Evolutionary conservation across 495 filamentous ascomycete genomes (phyloP), one percentile per base, ranked within the genome.

Genomic region (Niebla homalea): DNA sequence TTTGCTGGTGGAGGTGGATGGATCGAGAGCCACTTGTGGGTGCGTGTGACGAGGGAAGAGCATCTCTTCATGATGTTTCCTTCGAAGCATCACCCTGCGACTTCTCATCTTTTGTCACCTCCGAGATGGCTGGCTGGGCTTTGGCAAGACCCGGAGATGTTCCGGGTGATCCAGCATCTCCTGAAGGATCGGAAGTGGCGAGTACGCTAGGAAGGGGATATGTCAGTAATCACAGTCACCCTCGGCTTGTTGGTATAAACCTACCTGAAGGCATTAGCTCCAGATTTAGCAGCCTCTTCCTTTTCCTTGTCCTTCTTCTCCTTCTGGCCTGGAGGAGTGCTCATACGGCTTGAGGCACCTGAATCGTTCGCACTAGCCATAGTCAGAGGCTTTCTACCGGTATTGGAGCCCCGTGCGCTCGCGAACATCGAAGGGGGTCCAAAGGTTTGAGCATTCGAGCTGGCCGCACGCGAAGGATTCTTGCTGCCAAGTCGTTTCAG

Each of bases 191-290:
- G 51, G 80, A 64, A 52, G 56, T 60, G 56, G 75, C 78, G 40
- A 83, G 71, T 55, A 78, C 76, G 66, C 79, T 83, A 49, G 8
- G 43, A 48, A 10, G 11, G 25, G 26, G 11, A 48, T 22, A 53
- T 45, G 29, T 45, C 5, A 53, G 66, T 64, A 66, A 58, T 43
- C 53, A 29, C 7, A 48, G n/a, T 49, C n/a, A n/a, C n/a, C 38
- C 4, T 45, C 4, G 45, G 19, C 26, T 36, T 44, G 36, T 20
- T 37, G 46, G 22, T 16, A 19, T 36, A 12, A 4, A 49, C 69
- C 61, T 71, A 94, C 92, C 87, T 88, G 73, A 92, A 98, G 56
- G 87, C 80, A 69, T 96, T 98, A 47, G 77, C 73, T 20, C 25
- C 45, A 51, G 83, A 80, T 35, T 83, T 76, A 36, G 79, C 71